phyloP scores from a whole-genome alignment of 202 grass and related monocot genomes.

The Hordeum pubiflorum region DNA sequence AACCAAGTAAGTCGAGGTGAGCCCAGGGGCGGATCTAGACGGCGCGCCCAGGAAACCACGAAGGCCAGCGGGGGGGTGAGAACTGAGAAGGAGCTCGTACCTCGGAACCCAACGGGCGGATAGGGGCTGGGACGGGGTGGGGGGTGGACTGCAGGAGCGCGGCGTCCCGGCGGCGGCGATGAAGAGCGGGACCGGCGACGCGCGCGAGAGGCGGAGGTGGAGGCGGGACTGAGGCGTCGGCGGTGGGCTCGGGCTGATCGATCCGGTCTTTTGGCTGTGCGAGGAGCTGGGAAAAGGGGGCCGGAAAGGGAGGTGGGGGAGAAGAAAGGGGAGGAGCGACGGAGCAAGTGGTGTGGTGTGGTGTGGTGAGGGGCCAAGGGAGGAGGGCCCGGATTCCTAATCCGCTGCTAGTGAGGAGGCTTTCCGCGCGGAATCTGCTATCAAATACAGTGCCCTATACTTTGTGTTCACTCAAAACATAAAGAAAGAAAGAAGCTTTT shows the following conservation, averaged over 20 bases:
- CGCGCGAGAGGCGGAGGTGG: neutral
- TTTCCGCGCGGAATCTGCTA: constrained; percentile 26
- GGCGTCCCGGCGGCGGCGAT: neutral
- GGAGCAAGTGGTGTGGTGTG: neutral
- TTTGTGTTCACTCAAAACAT: neutral
- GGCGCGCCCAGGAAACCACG: neutral
- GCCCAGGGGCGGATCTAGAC: neutral
- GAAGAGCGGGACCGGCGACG: neutral
- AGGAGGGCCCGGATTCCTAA: constrained; percentile 12
- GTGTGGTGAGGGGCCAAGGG: neutral
- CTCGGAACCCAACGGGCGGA: neutral
- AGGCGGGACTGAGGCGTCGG: neutral
- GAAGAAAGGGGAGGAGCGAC: neutral
- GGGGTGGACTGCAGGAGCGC: neutral
- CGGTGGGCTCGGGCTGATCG: neutral
- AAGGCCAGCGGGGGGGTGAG: neutral
- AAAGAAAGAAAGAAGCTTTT: neutral
- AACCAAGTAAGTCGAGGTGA: neutral
- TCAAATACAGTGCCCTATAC: constrained; percentile 1
- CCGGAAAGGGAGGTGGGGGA: neutral
- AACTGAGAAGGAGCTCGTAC: neutral
- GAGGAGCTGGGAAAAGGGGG: neutral
- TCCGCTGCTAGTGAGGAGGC: constrained; percentile 31
- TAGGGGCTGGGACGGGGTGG: neutral
- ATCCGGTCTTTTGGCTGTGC: neutral